phyloP scores from a whole-genome alignment of 495 filamentous ascomycete genomes.

The Friedmanniomyces simplex region DNA sequence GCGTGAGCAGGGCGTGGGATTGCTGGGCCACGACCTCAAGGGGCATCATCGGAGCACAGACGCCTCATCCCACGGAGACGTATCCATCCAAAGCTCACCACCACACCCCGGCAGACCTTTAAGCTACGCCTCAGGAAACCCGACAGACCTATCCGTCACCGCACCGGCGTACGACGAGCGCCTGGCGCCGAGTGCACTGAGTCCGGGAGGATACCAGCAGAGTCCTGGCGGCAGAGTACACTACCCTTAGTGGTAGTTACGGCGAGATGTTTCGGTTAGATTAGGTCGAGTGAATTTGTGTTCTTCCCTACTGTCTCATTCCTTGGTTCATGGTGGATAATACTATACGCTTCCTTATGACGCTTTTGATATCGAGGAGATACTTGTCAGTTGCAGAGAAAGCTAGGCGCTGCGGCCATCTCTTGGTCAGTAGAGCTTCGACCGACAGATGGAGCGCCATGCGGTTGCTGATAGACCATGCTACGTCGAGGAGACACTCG shows the following conservation, averaged over 20 bases:
- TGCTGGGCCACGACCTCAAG: not conserved
- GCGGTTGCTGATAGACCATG: no score
- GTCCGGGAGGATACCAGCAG: slow-evolving; percentile 7
- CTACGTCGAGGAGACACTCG: no score
- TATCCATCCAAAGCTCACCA: slow-evolving; percentile 1
- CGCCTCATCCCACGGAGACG: no score
- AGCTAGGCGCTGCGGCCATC: no score
- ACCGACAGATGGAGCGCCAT: no score
- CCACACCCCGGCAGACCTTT: slow-evolving; percentile 27
- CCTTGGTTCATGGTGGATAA: no score
- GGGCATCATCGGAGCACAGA: not conserved
- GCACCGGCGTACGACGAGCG: slow-evolving; percentile 3
- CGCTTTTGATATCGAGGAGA: no score
- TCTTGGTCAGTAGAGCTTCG: no score
- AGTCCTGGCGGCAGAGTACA: slow-evolving; percentile 1
- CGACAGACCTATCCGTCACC: slow-evolving; percentile 1
- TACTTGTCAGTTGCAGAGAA: no score
- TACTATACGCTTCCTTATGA: no score
- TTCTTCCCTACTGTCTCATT: no score
- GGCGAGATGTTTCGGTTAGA: slow-evolving; percentile 1
- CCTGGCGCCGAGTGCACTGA: slow-evolving; percentile 6
- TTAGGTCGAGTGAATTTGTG: no score
- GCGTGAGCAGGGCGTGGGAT: not conserved
- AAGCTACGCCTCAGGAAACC: slow-evolving; percentile 14
- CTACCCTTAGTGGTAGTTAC: slow-evolving; percentile 7